phyloP scores from a whole-genome alignment of 805 yeast species.

The Ascoidea asiatica region DNA sequence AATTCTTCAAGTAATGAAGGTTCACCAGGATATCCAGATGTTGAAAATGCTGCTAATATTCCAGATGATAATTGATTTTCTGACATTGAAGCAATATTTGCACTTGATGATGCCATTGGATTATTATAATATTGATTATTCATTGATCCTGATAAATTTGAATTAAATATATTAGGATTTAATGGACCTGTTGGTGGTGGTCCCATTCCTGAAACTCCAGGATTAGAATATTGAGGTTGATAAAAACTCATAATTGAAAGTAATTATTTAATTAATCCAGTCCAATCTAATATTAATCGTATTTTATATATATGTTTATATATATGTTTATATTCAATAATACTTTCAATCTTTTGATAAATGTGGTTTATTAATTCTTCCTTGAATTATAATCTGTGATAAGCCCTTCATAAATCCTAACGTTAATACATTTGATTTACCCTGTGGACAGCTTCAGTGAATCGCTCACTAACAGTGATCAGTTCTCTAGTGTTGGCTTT shows the following conservation, averaged over 20 bases:
- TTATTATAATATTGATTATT: constrained; percentile 10
- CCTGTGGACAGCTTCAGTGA: too few species aligned
- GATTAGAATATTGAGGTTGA: neutral
- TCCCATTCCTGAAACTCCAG: neutral
- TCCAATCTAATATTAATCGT: too few species aligned
- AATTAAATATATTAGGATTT: neutral
- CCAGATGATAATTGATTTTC: constrained; percentile 52
- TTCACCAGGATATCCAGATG: constrained; percentile 91
- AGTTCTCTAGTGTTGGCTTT: too few species aligned
- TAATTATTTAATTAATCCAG: neutral
- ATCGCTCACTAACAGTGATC: too few species aligned
- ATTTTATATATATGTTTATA: too few species aligned
- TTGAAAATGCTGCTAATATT: constrained; percentile 79
- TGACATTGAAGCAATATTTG: constrained; percentile 14
- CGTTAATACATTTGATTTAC: too few species aligned
- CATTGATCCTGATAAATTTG: constrained; percentile 8
- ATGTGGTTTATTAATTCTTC: too few species aligned
- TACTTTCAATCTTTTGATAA: too few species aligned
- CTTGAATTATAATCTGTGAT: too few species aligned
- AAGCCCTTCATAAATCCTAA: too few species aligned
- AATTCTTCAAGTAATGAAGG: constrained; percentile 85
- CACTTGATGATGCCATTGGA: constrained; percentile 4
- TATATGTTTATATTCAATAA: too few species aligned
- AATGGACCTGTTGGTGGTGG: neutral
- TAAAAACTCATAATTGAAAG: neutral